phyloP scores from a whole-genome alignment of 495 filamentous ascomycete genomes.

The Aspergillus bertholletiae region DNA sequence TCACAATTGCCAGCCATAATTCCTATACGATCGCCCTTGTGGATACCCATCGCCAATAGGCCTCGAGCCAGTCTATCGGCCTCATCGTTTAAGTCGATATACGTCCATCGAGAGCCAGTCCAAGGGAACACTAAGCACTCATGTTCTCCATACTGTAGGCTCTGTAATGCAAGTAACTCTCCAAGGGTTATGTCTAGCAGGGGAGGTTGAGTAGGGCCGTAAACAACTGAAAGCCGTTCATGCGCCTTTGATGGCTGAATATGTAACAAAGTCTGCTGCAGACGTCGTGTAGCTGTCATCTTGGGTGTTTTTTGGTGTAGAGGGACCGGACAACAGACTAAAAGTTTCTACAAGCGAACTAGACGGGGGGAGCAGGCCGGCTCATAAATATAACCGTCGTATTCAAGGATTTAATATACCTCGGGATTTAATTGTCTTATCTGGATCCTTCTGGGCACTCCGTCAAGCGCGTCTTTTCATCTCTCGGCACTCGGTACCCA shows the following conservation, averaged over 20 bases:
- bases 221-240: conserved; percentile 47
- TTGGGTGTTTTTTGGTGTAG: not conserved
- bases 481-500: conserved; percentile 10
- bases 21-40: conserved; percentile 61
- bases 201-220: conserved; percentile 56
- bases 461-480: not conserved
- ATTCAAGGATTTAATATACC: conserved; percentile 1
- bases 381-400: conserved; percentile 10
- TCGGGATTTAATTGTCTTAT: conserved; percentile 6
- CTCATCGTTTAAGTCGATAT: conserved; percentile 58
- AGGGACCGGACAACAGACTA: not conserved
- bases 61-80: conserved; percentile 56
- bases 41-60: conserved; percentile 55
- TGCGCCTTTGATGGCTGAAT: conserved; percentile 19
- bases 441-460: not conserved
- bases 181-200: conserved; percentile 60
- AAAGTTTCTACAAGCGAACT: not conserved
- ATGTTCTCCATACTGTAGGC: conserved; percentile 52
- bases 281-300: conserved; percentile 34
- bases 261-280: conserved; percentile 39
- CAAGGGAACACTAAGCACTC: conserved; percentile 64
- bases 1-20: conserved; percentile 73
- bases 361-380: not conserved
- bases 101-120: conserved; percentile 65
- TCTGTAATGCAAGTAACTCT: conserved; percentile 59